Base-by-base conservation (phyloP, 1,139 yeast species). In the Saccharomyces hybrid region DNA sequence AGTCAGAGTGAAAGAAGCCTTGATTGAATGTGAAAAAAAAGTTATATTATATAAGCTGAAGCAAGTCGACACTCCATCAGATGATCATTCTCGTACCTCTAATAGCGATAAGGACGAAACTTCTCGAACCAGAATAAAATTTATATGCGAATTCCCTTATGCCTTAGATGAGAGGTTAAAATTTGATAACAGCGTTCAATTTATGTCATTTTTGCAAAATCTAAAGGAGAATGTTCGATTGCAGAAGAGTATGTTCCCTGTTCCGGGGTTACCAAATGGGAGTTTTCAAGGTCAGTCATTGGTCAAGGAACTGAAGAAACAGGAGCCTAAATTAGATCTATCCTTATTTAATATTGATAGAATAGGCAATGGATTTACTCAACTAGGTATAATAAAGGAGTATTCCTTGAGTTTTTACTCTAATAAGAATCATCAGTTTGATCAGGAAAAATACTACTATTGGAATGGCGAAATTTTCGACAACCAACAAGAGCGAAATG, bases 241-340 rank as follows among this genome's bases (percentile, higher is more conserved):
- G 8, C 62, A 62, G 31, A 64, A 61, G 49, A 60, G 67, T 51
- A 26, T 65, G 51, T 61, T 64, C 14, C 64, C 70, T 7, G 51
- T 65, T 4, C 66, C 70, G 1, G 65, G 66, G 21, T 58, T 65
- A 14, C 60, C 64, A 28, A 65, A 65, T 54, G 62, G 55, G 44
- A 56, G 57, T 38, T 64, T 64, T 48, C 47, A 56, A 29, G 62
- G 65, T 27, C 46, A 29, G 4, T 44, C 50, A 8, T 48, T 64
- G 16, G 21, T 61, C 21, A 55, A 55, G n/a, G 57, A 55, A 12
- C 49, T 63, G 31, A 60, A 54, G 49, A 53, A 49, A 32, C 9
- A 42, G 32, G 49, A 54, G 44, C 50, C 58, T 7, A 52, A 49
- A 28, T 27, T 58, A 38, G 67, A 63, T 47, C 53, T 56, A 0